Conservation (phyloP, 257 asterid species). For the Salvia miltiorrhiza region DNA sequence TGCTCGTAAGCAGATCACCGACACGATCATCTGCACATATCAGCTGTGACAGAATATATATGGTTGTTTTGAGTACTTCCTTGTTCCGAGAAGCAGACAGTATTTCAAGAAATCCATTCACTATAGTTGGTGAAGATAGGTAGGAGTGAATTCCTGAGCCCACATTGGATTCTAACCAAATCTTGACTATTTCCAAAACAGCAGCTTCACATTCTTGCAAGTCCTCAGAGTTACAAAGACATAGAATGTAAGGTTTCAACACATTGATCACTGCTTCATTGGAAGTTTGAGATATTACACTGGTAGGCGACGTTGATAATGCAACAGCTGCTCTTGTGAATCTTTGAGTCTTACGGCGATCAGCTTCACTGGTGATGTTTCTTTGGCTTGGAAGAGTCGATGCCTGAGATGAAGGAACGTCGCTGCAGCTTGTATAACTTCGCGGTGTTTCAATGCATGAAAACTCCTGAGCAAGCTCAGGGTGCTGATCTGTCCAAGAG, state of each 20-base stretch:
- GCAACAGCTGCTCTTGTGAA: conserved; percentile 37
- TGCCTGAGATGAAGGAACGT: conserved; percentile 15
- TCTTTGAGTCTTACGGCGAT: conserved; percentile 45
- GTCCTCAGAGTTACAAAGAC: conserved; percentile 75
- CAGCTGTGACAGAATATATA: conserved; percentile 57
- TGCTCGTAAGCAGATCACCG: conserved; percentile 49
- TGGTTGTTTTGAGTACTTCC: conserved; percentile 60
- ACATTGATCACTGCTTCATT: conserved; percentile 53
- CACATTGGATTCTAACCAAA: conserved; percentile 61
- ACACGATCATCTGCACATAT: conserved; percentile 49
- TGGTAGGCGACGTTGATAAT: conserved; percentile 55
- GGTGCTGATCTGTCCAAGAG: conserved; percentile 84
- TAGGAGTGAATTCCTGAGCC: conserved; percentile 58
- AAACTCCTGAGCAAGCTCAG: conserved; percentile 68
- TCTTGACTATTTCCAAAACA: conserved; percentile 44
- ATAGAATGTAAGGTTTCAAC: conserved; percentile 57
- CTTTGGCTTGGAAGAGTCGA: conserved; percentile 23
- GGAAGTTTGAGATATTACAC: conserved; percentile 64
- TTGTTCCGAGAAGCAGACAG: conserved; percentile 62
- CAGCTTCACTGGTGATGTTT: conserved; percentile 32
- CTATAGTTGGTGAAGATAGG: conserved; percentile 60
- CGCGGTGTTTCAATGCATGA: conserved; percentile 53
- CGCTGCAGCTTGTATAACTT: conserved; percentile 24
- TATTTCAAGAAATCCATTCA: conserved; percentile 68
- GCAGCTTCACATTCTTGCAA: conserved; percentile 77